A percentile compares a stretch with the other conserved stretches of the same genome.
Evolutionary conservation across 257 asterid genomes (phyloP).

Genomic region (Phtheirospermum japonicum): DNA sequence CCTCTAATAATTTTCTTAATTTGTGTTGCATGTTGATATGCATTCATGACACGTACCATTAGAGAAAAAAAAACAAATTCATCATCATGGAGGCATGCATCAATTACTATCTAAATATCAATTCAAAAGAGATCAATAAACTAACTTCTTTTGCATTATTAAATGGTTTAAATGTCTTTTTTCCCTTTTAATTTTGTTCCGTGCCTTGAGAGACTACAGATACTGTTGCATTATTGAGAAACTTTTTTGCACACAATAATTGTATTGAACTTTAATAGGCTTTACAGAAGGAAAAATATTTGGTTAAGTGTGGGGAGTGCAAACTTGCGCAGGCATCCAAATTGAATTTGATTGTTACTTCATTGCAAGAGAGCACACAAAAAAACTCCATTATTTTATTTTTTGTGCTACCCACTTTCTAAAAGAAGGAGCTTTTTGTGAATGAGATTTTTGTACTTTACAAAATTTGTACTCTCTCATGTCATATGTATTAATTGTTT

Average conservation of each 20-base stretch:
- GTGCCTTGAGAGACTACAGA: constrained; percentile 17
- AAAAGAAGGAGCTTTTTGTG: constrained; percentile 8
- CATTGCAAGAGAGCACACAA: constrained; percentile 16
- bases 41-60: too few relatives aligned
- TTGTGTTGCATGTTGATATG: too few relatives aligned
- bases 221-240: constrained; percentile 29
- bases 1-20: too few relatives aligned
- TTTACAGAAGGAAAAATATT: constrained; percentile 9
- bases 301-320: constrained; percentile 26
- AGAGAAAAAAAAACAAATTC: too few relatives aligned
- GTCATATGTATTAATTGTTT: too few relatives aligned
- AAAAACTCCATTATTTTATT: constrained; percentile 15
- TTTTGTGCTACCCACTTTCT: constrained; percentile 28
- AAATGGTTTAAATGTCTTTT: constrained; percentile 19
- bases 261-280: constrained; percentile 19
- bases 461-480: neutral
- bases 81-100: constrained; percentile 4
- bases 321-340: constrained; percentile 31
- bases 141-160: neutral
- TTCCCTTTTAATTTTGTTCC: constrained; percentile 22
- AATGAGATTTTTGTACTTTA: constrained; percentile 18
- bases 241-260: constrained; percentile 28
- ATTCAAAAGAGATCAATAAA: neutral
- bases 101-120: neutral
- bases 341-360: constrained; percentile 8